Conservation (phyloP, 805 yeast species). For the Torulaspora quercuum region DNA sequence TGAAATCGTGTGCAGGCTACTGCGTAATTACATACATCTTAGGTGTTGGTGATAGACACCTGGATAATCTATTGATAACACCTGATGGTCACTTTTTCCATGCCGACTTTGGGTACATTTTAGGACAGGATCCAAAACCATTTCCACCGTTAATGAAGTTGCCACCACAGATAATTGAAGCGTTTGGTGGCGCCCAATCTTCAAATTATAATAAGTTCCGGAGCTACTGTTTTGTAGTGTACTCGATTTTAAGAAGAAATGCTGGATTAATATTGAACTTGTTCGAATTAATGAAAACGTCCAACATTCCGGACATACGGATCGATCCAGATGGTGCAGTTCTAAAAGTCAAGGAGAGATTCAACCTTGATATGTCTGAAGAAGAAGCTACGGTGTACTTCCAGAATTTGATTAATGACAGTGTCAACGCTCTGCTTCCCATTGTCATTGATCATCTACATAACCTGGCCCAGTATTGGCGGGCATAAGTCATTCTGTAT, state of each 20-base stretch:
- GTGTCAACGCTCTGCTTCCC: constrained; percentile 90
- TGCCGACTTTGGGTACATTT: constrained; percentile 94
- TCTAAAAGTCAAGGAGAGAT: constrained; percentile 88
- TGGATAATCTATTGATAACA: constrained; percentile 80
- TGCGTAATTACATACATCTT: constrained; percentile 91
- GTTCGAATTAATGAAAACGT: constrained; percentile 90
- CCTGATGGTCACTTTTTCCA: constrained; percentile 92
- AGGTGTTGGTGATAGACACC: constrained; percentile 97
- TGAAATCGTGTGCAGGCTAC: constrained; percentile 94
- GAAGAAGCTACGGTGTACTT: constrained; percentile 94
- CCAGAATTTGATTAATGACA: constrained; percentile 89
- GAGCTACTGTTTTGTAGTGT: constrained; percentile 91
- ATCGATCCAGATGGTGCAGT: constrained; percentile 83
- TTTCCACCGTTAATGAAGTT: constrained; percentile 98
- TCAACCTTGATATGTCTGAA: constrained; percentile 87
- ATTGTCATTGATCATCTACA: constrained; percentile 94
- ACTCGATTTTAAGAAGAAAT: constrained; percentile 82
- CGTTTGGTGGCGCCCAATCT: constrained; percentile 91
- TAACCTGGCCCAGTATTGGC: constrained; percentile 96
- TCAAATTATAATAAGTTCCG: constrained; percentile 83
- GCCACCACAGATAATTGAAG: constrained; percentile 95
- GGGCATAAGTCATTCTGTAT: constrained; percentile 73
- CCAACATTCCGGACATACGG: constrained; percentile 85
- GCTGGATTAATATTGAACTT: constrained; percentile 85
- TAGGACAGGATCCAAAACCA: constrained; percentile 97